Conservation (phyloP, 2,329 filamentous ascomycete genomes). For the Diaporthe vexans region DNA sequence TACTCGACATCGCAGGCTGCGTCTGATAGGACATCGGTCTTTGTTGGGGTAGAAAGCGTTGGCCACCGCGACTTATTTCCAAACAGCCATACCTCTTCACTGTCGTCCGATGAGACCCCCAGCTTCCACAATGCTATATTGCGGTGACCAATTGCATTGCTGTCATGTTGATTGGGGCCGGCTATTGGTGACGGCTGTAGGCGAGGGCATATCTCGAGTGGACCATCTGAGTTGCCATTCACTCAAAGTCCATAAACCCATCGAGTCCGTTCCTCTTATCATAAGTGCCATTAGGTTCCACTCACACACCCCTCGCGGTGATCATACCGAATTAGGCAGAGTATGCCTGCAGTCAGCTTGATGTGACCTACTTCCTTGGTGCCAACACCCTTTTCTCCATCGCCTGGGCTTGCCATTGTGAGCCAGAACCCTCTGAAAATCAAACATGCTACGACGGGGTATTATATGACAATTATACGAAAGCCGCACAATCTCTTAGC, state of each 20-base stretch:
- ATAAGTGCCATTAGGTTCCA: background rate
- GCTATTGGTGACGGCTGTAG: background rate
- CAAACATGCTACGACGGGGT: background rate
- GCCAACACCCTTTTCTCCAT: no score
- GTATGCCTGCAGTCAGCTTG: background rate
- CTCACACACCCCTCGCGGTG: constrained; percentile 3
- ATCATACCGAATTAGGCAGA: background rate
- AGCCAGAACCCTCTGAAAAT: background rate
- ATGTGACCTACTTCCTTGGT: background rate
- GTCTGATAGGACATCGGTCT: no score
- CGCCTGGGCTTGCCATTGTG: no score
- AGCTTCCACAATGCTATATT: no score
- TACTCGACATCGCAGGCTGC: no score
- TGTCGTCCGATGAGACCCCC: no score
- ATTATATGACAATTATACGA: background rate
- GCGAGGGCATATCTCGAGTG: no score
- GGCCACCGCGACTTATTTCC: no score
- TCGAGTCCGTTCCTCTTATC: background rate
- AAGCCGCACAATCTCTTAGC: background rate
- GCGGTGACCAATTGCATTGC: no score
- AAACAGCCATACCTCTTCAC: no score
- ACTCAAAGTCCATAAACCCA: background rate
- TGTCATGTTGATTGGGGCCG: no score
- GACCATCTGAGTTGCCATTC: background rate
- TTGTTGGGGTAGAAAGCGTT: no score